Conservation (phyloP, 2,329 filamentous ascomycete genomes). For the Cladophialophora exuberans region DNA sequence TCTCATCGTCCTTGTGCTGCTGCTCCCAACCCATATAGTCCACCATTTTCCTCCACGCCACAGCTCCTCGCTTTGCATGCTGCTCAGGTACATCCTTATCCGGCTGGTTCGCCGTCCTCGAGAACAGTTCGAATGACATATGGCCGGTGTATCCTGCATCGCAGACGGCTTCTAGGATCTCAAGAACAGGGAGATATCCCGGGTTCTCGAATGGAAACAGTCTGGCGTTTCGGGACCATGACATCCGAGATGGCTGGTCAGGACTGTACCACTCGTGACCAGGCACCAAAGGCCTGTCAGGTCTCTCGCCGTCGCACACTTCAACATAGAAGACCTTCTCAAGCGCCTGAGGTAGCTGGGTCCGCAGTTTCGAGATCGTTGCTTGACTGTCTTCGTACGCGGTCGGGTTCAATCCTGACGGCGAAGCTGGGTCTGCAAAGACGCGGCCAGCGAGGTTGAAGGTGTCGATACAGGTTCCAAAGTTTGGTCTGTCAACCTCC, state of each 20-base stretch:
- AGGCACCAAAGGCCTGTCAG: slow-evolving; percentile 59
- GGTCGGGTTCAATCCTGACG: slow-evolving; percentile 55
- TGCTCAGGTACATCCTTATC: slow-evolving; percentile 22
- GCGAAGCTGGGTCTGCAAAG: slow-evolving; percentile 67
- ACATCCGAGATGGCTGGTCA: slow-evolving; percentile 69
- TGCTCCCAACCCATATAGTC: slow-evolving; percentile 28
- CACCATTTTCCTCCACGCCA: slow-evolving; percentile 26
- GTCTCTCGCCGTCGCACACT: slow-evolving; percentile 71
- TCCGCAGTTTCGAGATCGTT: slow-evolving; percentile 60
- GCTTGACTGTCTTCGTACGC: slow-evolving; percentile 59
- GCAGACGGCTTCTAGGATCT: slow-evolving; percentile 64
- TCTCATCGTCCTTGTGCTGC: not conserved
- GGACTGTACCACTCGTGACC: slow-evolving; percentile 63
- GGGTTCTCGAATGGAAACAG: slow-evolving; percentile 68
- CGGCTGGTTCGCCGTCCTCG: slow-evolving; percentile 27
- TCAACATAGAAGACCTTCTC: slow-evolving; percentile 75
- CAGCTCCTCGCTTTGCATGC: slow-evolving; percentile 26
- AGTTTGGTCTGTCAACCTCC: slow-evolving; percentile 68
- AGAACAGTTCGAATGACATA: slow-evolving; percentile 34
- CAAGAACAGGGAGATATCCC: slow-evolving; percentile 68
- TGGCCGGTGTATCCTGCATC: slow-evolving; percentile 61
- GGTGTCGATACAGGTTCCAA: slow-evolving; percentile 76
- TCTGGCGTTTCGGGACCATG: slow-evolving; percentile 75
- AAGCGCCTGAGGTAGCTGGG: slow-evolving; percentile 40
- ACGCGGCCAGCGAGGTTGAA: slow-evolving; percentile 76